These are phyloP conservation scores for Malassezia vespertilionis DNA, from an alignment of 1,284 basidiomycete species.

Conservation along the genomic window DNA sequence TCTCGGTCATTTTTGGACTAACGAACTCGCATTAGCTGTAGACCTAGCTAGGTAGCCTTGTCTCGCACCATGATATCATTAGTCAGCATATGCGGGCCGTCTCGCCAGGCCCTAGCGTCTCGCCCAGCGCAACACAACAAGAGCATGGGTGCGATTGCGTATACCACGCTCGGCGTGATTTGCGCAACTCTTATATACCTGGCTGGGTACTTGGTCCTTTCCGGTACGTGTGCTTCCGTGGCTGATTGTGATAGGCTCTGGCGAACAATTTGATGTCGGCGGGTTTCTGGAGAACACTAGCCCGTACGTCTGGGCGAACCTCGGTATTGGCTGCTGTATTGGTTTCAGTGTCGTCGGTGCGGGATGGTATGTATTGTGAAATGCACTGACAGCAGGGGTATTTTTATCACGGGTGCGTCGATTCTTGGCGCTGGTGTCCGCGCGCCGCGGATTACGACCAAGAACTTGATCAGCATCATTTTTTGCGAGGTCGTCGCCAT, in stretches of 20 bases:
- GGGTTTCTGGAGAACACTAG: conserved; percentile 79
- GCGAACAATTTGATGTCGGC: conserved; percentile 28
- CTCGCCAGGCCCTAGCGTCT: not conserved
- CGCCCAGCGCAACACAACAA: conserved; percentile 1
- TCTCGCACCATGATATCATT: too few relatives aligned
- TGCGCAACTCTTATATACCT: conserved; percentile 5
- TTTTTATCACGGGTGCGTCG: conserved; percentile 87
- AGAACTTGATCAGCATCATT: conserved; percentile 90
- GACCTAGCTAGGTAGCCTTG: too few relatives aligned
- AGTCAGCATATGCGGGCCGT: conserved; percentile 14
- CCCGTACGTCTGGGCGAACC: conserved; percentile 83
- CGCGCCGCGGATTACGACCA: conserved; percentile 85
- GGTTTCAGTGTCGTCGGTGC: conserved; percentile 87
- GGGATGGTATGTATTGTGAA: conserved; percentile 63
- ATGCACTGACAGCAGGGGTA: conserved; percentile 60
- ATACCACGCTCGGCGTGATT: conserved; percentile 13
- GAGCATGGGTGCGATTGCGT: conserved; percentile 16
- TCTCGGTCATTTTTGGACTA: conserved; percentile 21
- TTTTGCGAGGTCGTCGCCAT: conserved; percentile 98
- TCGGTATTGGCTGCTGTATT: conserved; percentile 83
- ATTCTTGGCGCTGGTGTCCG: conserved; percentile 92
- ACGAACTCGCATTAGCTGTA: too few relatives aligned
- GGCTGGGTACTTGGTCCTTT: conserved; percentile 13
- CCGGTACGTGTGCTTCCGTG: not conserved
- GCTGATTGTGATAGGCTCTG: conserved; percentile 19